Conservation (phyloP, 1,139 yeast genomes). For the Scheffersomyces titani region DNA sequence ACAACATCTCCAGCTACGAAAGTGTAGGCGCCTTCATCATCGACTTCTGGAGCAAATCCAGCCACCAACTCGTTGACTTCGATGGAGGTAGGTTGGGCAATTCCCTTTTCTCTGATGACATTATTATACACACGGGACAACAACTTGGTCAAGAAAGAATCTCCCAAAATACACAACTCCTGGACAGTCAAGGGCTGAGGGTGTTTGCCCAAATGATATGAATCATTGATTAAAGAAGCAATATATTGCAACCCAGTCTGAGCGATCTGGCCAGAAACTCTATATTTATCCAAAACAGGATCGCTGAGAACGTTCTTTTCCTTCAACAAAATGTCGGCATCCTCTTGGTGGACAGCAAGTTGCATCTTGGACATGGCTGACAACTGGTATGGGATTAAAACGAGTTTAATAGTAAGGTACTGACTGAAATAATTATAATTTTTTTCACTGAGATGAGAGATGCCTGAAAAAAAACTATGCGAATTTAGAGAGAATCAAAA, state of each 20-base stretch:
- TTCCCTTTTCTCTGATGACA: constrained; percentile 77
- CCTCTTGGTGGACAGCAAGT: constrained; percentile 67
- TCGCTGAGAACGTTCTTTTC: constrained; percentile 70
- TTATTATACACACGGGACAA: constrained; percentile 54
- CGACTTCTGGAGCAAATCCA: constrained; percentile 80
- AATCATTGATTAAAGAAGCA: constrained; percentile 64
- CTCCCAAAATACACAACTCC: constrained; percentile 81
- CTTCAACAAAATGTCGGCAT: constrained; percentile 71
- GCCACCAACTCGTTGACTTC: constrained; percentile 75
- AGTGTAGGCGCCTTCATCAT: constrained; percentile 54
- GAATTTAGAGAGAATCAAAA: not conserved
- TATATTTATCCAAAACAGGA: constrained; percentile 72
- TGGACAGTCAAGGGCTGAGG: constrained; percentile 52
- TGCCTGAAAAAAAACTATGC: not conserved
- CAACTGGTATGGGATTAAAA: not conserved
- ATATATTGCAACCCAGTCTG: constrained; percentile 79
- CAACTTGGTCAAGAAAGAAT: constrained; percentile 63
- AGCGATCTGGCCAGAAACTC: constrained; percentile 89
- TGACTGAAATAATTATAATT: not conserved
- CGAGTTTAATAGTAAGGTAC: not conserved
- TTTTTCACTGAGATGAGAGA: constrained; percentile 3
- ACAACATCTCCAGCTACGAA: constrained; percentile 82
- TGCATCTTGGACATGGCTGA: constrained; percentile 41
- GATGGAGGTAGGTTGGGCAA: constrained; percentile 86
- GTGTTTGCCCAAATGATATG: constrained; percentile 59